phyloP scores from a whole-genome alignment of 2,329 filamentous ascomycete species.

The Incumbomyces lentus region DNA sequence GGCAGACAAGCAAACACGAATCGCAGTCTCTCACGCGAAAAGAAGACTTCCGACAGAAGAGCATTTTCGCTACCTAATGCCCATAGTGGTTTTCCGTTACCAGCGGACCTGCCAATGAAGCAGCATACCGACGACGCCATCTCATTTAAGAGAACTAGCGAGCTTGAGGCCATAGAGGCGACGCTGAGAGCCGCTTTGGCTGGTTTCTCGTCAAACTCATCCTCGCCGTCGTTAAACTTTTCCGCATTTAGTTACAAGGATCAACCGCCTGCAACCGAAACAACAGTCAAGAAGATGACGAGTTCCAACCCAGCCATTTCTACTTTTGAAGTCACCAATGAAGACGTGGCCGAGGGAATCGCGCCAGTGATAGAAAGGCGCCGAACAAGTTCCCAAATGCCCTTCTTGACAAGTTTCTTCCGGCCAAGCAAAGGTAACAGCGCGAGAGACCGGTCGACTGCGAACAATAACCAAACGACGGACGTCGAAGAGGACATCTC shows the following conservation, averaged over 20 bases:
- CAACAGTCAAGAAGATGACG: neutral
- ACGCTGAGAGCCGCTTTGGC: neutral
- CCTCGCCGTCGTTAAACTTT: neutral
- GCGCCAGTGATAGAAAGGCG: neutral
- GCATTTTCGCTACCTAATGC: neutral
- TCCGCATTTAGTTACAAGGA: neutral
- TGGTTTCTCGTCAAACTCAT: neutral
- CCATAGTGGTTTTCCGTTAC: neutral
- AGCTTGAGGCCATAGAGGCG: conserved; percentile 3
- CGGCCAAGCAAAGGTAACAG: neutral
- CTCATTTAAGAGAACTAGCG: neutral
- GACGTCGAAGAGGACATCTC: neutral
- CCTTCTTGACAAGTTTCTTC: neutral
- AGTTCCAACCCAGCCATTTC: neutral
- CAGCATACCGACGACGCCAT: neutral
- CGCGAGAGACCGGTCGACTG: neutral
- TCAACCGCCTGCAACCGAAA: neutral
- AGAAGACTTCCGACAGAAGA: neutral
- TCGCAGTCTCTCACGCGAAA: neutral
- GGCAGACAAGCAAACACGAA: neutral
- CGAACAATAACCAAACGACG: neutral
- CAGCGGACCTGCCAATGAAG: neutral
- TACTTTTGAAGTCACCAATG: neutral
- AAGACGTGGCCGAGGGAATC: neutral
- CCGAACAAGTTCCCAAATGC: conserved; percentile 1